Evolutionary conservation across 106 monocot genomes (phyloP).

Genomic region (Ottelia alismoides): DNA sequence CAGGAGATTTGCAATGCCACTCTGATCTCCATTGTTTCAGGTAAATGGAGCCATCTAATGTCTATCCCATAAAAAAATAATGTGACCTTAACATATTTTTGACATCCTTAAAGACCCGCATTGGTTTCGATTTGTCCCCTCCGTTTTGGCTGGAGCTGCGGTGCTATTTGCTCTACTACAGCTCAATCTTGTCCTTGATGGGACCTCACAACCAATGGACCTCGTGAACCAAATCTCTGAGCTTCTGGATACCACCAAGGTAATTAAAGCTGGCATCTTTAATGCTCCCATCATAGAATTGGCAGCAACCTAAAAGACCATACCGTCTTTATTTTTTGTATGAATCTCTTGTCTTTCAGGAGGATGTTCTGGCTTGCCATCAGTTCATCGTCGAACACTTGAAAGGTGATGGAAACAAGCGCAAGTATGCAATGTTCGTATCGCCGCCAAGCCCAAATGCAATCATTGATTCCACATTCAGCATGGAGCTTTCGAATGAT

Average conservation of each 20-base stretch:
- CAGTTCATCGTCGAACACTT: constrained; percentile 24
- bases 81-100: not conserved
- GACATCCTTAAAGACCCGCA: constrained; percentile 15
- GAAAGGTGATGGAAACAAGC: constrained; percentile 14
- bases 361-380: constrained; percentile 20
- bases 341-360: constrained; percentile 17
- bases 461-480: constrained; percentile 43
- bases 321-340: not conserved
- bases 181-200: too few species aligned
- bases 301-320: too few species aligned
- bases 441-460: constrained; percentile 46
- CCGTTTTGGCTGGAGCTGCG: constrained; percentile 58
- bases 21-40: constrained; percentile 36
- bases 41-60: constrained; percentile 13
- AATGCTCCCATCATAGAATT: not conserved
- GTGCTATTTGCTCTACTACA: constrained; percentile 26
- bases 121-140: constrained; percentile 54
- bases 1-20: constrained; percentile 25
- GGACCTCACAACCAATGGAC: too few species aligned
- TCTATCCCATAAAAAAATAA: not conserved
- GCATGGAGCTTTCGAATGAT: constrained; percentile 30
- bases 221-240: constrained; percentile 10
- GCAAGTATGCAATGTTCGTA: constrained; percentile 10
- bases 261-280: not conserved
- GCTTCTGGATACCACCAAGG: constrained; percentile 43